A percentile compares a stretch with the other conserved stretches of the same genome.
These are phyloP conservation scores for Trametes elegans DNA, from an alignment of 768 basidiomycete genomes.

Conservation along the genomic window DNA sequence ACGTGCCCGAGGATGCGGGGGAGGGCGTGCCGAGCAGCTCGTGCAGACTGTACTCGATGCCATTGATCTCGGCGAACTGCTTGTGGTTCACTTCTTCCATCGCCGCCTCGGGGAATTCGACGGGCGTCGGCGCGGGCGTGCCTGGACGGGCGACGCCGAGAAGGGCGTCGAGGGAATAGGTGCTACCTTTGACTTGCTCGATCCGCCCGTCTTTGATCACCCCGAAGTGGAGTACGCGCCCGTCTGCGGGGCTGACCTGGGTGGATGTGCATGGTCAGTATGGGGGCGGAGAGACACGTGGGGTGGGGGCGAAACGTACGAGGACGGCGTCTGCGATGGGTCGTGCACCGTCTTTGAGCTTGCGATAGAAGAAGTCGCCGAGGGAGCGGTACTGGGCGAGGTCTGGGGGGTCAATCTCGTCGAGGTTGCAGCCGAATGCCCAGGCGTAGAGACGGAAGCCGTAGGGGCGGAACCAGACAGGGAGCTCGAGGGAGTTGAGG, in stretches of 20 bases:
- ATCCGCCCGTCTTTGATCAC: constrained; percentile 74
- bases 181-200: constrained; percentile 97
- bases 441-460: constrained; percentile 83
- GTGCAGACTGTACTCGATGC: constrained; percentile 92
- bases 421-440: constrained; percentile 92
- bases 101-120: constrained; percentile 45
- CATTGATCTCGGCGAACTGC: constrained; percentile 95
- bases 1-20: constrained; percentile 41
- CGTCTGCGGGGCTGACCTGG: constrained; percentile 93
- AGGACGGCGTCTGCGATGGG: constrained; percentile 76
- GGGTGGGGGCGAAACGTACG: constrained; percentile 39
- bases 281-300: not conserved
- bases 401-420: constrained; percentile 82
- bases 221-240: constrained; percentile 89
- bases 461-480: constrained; percentile 92
- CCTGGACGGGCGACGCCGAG: constrained; percentile 68
- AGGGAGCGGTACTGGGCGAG: constrained; percentile 78
- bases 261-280: not conserved
- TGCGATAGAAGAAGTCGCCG: constrained; percentile 96
- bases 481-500: constrained; percentile 88
- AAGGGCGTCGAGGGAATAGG: constrained; percentile 92
- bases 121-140: constrained; percentile 39
- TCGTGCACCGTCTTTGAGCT: constrained; percentile 75
- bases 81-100: constrained; percentile 73
- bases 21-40: constrained; percentile 69